Conservation (phyloP, 495 filamentous ascomycete genomes). For the Hypomontagnella submonticulosa region DNA sequence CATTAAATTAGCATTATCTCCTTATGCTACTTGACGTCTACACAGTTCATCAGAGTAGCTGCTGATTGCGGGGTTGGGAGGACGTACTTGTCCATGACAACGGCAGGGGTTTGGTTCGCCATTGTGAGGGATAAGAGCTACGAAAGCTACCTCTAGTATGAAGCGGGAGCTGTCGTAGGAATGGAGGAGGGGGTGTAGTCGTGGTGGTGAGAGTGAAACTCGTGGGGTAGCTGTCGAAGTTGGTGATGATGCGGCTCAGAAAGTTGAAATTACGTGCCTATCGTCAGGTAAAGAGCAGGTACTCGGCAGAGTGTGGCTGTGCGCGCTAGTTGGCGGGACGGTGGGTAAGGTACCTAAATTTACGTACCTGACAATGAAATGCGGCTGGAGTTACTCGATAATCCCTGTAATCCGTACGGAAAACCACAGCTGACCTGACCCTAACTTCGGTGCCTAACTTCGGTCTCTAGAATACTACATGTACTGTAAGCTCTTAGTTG, state of each 20-base stretch:
- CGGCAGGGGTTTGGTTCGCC: constrained; percentile 98
- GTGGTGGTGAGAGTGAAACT: constrained; percentile 24
- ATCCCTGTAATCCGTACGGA: too few species aligned
- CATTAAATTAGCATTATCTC: constrained; percentile 39
- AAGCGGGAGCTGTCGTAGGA: constrained; percentile 15
- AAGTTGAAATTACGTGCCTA: constrained; percentile 43
- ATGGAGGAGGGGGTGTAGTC: constrained; percentile 15
- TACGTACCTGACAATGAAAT: not conserved
- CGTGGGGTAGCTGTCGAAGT: constrained; percentile 37
- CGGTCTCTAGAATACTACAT: too few species aligned
- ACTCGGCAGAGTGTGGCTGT: constrained; percentile 34
- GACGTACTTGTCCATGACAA: constrained; percentile 99
- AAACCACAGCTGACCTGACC: too few species aligned
- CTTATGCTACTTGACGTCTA: constrained; percentile 29
- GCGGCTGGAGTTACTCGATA: not conserved
- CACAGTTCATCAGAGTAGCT: constrained; percentile 5
- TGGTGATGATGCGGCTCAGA: constrained; percentile 31
- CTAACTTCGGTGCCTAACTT: too few species aligned
- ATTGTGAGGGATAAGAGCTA: constrained; percentile 61
- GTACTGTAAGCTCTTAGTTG: too few species aligned
- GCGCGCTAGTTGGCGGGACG: constrained; percentile 13
- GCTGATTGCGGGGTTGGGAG: constrained; percentile 33
- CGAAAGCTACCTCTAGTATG: constrained; percentile 32
- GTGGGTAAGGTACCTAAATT: not conserved
- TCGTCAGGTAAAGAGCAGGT: constrained; percentile 28